phyloP scores from a whole-genome alignment of 2,329 filamentous ascomycete genomes.

The Neocatenulostroma microsporum region DNA sequence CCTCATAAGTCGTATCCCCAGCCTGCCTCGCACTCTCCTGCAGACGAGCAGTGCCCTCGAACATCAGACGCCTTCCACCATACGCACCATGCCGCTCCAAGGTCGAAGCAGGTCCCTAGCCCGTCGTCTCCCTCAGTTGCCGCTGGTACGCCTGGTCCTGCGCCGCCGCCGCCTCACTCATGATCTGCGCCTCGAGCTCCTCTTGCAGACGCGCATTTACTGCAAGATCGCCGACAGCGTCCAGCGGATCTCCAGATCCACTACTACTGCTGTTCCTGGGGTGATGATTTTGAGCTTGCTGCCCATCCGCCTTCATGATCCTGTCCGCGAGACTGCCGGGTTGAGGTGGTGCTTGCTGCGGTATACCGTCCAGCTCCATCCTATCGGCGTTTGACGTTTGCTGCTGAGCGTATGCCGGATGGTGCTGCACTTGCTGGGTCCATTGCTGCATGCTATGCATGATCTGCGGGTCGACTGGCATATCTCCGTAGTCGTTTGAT shows the following conservation, averaged over 20 bases:
- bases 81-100: too few species aligned
- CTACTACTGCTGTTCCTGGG: not conserved
- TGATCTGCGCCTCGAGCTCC: constrained; percentile 16
- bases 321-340: too few species aligned
- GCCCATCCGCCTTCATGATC: too few species aligned
- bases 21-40: too few species aligned
- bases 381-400: too few species aligned
- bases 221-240: constrained; percentile 8
- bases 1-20: too few species aligned
- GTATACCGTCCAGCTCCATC: constrained; percentile 2
- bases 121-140: constrained; percentile 2
- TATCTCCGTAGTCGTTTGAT: constrained; percentile 38
- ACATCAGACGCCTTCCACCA: too few species aligned
- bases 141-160: not conserved
- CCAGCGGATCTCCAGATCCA: not conserved
- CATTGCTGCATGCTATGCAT: constrained; percentile 33
- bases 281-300: constrained; percentile 2
- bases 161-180: constrained; percentile 2
- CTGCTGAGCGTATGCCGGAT: not conserved
- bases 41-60: too few species aligned
- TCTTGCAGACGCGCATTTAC: constrained; percentile 20
- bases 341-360: too few species aligned
- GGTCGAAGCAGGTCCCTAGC: constrained; percentile 3
- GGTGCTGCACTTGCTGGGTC: not conserved
- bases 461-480: constrained; percentile 56